Evolutionary conservation across 768 basidiomycete species (phyloP).

Genomic region (Pleurotus cornucopiae): DNA sequence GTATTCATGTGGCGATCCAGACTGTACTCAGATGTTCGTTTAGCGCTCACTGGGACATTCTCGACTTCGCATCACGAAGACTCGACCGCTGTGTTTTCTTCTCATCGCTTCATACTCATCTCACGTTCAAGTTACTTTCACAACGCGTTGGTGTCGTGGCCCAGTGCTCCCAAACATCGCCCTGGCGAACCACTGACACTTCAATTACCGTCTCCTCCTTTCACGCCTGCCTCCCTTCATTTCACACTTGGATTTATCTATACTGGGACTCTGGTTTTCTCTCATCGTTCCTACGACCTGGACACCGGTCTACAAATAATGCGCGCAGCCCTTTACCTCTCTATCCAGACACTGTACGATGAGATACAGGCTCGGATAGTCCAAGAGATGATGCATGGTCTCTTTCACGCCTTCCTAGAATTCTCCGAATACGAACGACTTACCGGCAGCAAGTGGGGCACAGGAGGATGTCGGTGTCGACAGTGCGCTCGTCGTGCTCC

Average conservation of each 20-base stretch:
- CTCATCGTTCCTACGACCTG: slow-evolving; percentile 90
- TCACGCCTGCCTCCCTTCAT: slow-evolving; percentile 90
- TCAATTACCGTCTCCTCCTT: slow-evolving; percentile 84
- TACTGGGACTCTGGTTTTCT: slow-evolving; percentile 90
- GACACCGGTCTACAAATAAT: slow-evolving; percentile 88
- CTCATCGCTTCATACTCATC: slow-evolving; percentile 90
- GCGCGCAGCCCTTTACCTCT: slow-evolving; percentile 77
- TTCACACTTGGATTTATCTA: slow-evolving; percentile 95
- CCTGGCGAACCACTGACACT: slow-evolving; percentile 51
- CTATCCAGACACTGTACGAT: slow-evolving; percentile 63
- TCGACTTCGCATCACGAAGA: slow-evolving; percentile 59
- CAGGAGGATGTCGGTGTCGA: slow-evolving; percentile 78
- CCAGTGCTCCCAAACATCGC: slow-evolving; percentile 20
- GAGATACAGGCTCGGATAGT: slow-evolving; percentile 83
- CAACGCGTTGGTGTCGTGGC: slow-evolving; percentile 70
- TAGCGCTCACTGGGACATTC: slow-evolving; percentile 70
- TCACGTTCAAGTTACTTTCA: slow-evolving; percentile 89
- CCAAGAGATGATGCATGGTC: slow-evolving; percentile 86
- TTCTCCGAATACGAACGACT: slow-evolving; percentile 76
- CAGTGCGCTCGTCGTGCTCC: slow-evolving; percentile 81
- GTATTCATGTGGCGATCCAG: slow-evolving; percentile 97
- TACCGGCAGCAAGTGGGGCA: slow-evolving; percentile 75
- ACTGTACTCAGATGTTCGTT: slow-evolving; percentile 87
- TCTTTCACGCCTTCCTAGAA: slow-evolving; percentile 79
- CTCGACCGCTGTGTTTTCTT: slow-evolving; percentile 81